Conservation (phyloP, 1,284 basidiomycete species). For the Ustilago hordei region DNA sequence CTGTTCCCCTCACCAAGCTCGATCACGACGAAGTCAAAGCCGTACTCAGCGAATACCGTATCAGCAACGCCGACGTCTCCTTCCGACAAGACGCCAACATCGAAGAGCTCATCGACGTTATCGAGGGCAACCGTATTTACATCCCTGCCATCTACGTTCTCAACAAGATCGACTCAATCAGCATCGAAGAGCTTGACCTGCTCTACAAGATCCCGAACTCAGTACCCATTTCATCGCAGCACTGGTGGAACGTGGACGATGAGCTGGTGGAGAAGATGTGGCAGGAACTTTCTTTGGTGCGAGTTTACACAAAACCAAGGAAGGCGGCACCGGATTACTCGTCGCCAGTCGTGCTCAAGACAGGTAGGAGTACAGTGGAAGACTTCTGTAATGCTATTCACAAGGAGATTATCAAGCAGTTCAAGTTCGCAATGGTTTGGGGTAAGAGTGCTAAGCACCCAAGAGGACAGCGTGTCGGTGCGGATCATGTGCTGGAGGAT, state of each 20-base stretch:
- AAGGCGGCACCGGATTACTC: conserved; percentile 89
- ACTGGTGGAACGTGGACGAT: conserved; percentile 98
- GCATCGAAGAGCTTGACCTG: conserved; percentile 97
- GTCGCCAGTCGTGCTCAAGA: conserved; percentile 77
- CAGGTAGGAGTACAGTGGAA: conserved; percentile 76
- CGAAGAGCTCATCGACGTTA: conserved; percentile 87
- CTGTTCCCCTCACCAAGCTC: conserved; percentile 92
- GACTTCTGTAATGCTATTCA: conserved; percentile 86
- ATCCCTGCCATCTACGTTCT: conserved; percentile 66
- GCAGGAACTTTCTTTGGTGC: conserved; percentile 72
- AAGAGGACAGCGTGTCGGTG: conserved; percentile 93
- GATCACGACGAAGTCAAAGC: conserved; percentile 96
- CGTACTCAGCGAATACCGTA: conserved; percentile 90
- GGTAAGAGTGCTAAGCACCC: conserved; percentile 95
- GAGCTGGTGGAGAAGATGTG: conserved; percentile 81
- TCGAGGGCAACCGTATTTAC: conserved; percentile 80
- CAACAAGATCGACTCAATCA: conserved; percentile 85
- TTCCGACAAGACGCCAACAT: conserved; percentile 93
- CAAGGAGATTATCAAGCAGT: conserved; percentile 90
- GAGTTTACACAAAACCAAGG: conserved; percentile 88
- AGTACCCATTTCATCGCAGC: conserved; percentile 90
- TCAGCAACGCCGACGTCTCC: conserved; percentile 89
- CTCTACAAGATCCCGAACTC: conserved; percentile 90
- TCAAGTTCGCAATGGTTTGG: conserved; percentile 91
- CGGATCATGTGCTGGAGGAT: conserved; percentile 61